These are phyloP conservation scores for Wallacemonas sp. DNA, from an alignment of 208 protist genomes.

Conservation along the genomic window DNA sequence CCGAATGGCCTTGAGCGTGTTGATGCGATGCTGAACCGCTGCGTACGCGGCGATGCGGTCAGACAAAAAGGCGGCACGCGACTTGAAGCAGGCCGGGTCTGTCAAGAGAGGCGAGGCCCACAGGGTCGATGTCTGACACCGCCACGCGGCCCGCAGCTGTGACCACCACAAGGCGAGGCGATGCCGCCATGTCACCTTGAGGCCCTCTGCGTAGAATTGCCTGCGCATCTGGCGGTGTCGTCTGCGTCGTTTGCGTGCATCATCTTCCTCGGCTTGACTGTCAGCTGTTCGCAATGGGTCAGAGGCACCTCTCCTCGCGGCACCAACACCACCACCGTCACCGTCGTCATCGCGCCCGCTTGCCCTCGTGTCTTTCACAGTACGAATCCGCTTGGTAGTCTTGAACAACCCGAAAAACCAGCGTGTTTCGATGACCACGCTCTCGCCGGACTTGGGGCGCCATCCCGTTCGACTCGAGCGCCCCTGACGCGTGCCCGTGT, in stretches of 20 bases:
- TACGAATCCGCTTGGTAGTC: constrained; percentile 3
- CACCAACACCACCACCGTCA: background rate
- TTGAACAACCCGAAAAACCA: constrained; percentile 43
- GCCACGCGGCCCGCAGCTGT: constrained; percentile 32
- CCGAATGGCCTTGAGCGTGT: constrained; percentile 38
- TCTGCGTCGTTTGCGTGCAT: constrained; percentile 16
- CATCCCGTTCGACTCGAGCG: constrained; percentile 9
- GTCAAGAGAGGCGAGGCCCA: constrained; percentile 62
- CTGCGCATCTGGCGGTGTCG: constrained; percentile 18
- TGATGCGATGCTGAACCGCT: constrained; percentile 37
- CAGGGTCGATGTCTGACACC: constrained; percentile 15
- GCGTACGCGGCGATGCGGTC: constrained; percentile 62
- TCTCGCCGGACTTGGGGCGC: constrained; percentile 4
- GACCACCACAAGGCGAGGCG: constrained; percentile 32
- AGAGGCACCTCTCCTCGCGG: background rate
- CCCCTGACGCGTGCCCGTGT: too few relatives aligned
- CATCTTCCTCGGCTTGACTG: background rate
- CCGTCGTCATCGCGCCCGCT: too few relatives aligned
- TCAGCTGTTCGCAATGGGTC: background rate
- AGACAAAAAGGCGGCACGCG: constrained; percentile 61
- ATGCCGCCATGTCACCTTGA: constrained; percentile 47
- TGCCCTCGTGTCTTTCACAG: constrained; percentile 6
- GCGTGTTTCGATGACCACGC: constrained; percentile 20
- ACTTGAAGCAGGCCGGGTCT: constrained; percentile 42
- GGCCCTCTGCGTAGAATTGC: constrained; percentile 35